Evolutionary conservation across 352 stramenopile genomes (phyloP), one percentile per base, ranked within the genome.

Genomic region (Globisporangium yorkense): DNA sequence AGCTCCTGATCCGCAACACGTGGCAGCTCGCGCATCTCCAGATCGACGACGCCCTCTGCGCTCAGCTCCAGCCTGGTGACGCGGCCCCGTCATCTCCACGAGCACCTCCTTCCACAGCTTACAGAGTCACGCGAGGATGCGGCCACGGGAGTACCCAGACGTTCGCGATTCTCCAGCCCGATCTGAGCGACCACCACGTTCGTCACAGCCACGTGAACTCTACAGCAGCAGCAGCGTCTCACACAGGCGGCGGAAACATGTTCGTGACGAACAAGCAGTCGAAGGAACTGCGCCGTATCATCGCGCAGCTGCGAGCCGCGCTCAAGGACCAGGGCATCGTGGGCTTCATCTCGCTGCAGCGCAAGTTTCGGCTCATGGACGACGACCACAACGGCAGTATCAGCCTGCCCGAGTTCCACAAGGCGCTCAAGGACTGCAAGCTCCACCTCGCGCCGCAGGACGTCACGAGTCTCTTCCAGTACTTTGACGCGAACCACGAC

Each of bases 1-100:
- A 96, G 61, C 71, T 94, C 31, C 84, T 97, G 61, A 68, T 97
- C 39, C 81, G 86, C 58, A 97, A 96, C 59, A 87, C 85, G 12
- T 97, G 89, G 78, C 75, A 82, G 46, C 70, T 88, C 49, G 33
- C 53, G n/a, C 27, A 59, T 5, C 35, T 52, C n/a, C 35, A 55
- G 37, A 15, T 64, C 9, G 56, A 54, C 16, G 40, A 52, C 41
- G 49, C 52, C 8, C 6, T 63, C 16, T 39, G 16, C 15, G 15
- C 27, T 13, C 37, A 58, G 10, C 43, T 49, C 2, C 31, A 21
- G 33, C 24, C 49, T 12, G 61, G 16, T 43, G 47, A 33, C 51
- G n/a, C 3, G 29, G 29, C 27, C 0, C 20, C 49, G 7, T 51
- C 37, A 16, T 35, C 48, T 5, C 16, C 40, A 5, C 35, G 18